Percentiles rank a stretch among this genome's conserved stretches.
These are phyloP conservation scores for Colletotrichum somersetense DNA, from an alignment of 2,329 filamentous ascomycete genomes.

Conservation along the genomic window DNA sequence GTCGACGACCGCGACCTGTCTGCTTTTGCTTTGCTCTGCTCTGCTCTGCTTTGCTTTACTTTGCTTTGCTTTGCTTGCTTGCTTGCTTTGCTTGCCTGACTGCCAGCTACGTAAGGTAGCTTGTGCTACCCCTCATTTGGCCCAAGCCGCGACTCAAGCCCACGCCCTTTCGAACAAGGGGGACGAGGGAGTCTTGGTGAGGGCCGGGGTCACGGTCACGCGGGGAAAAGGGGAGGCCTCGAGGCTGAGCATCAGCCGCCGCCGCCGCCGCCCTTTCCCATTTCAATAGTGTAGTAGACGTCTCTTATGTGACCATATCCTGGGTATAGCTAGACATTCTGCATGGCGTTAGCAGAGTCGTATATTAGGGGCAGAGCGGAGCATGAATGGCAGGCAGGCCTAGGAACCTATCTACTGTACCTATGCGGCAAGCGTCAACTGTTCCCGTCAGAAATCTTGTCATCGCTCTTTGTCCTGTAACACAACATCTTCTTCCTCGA, in stretches of 20 bases:
- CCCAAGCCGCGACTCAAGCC: background rate
- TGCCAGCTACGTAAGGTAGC: background rate
- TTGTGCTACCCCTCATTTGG: background rate
- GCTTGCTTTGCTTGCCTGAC: background rate
- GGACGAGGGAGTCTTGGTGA: too few relatives aligned
- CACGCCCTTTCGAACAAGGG: background rate
- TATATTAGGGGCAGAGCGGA: background rate
- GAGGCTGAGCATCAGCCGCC: background rate
- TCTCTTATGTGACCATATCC: background rate
- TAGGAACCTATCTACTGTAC: background rate
- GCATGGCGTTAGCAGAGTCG: background rate
- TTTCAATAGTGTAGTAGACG: slow-evolving; percentile 5
- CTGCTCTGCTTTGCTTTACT: too few relatives aligned
- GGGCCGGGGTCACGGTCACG: background rate
- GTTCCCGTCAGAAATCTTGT: background rate
- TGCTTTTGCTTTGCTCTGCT: background rate
- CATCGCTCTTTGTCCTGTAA: background rate
- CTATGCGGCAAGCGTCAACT: background rate
- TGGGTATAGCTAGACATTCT: background rate
- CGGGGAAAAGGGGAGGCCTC: too few relatives aligned
- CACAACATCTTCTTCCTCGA: background rate
- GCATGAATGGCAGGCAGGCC: background rate
- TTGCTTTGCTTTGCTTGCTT: background rate
- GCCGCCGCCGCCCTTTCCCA: background rate
- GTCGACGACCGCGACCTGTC: background rate